phyloP scores from a whole-genome alignment of 306 rosid species.

The Trifolium fragiferum region DNA sequence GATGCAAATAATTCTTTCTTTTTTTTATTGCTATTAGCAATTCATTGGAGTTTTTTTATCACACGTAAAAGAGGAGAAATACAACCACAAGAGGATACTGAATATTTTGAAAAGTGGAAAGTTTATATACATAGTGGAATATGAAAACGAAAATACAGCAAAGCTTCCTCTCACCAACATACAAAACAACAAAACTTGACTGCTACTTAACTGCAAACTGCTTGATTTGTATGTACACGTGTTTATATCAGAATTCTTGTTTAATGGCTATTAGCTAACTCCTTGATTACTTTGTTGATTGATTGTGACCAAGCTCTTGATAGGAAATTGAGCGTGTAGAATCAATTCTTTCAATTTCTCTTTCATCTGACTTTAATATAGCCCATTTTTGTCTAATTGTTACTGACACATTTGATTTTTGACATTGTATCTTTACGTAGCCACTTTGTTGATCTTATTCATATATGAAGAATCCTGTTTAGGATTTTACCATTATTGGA shows the following conservation, averaged over 20 bases:
- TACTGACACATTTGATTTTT: background rate
- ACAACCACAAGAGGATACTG: slow-evolving; percentile 12
- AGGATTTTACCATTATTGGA: background rate
- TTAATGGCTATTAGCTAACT: background rate
- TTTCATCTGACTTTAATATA: background rate
- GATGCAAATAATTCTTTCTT: slow-evolving; percentile 16
- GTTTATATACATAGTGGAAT: background rate
- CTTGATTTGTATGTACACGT: slow-evolving; percentile 1
- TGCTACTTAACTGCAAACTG: slow-evolving; percentile 22
- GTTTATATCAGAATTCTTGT: background rate
- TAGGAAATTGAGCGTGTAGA: no score
- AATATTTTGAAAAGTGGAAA: slow-evolving; percentile 7
- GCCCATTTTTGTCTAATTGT: slow-evolving; percentile 6
- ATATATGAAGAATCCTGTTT: slow-evolving; percentile 13
- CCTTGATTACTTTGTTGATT: no score
- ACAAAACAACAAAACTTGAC: slow-evolving; percentile 13
- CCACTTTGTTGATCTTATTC: background rate
- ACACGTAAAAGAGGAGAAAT: slow-evolving; percentile 19
- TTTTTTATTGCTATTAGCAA: background rate
- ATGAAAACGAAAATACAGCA: slow-evolving; percentile 12
- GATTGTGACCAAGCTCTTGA: no score
- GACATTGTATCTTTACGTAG: background rate
- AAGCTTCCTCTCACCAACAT: slow-evolving; percentile 9
- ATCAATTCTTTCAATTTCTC: no score
- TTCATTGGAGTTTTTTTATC: slow-evolving; percentile 4